Base-by-base conservation (phyloP, 1,284 basidiomycete species). In the Pseudozyma thailandica region DNA sequence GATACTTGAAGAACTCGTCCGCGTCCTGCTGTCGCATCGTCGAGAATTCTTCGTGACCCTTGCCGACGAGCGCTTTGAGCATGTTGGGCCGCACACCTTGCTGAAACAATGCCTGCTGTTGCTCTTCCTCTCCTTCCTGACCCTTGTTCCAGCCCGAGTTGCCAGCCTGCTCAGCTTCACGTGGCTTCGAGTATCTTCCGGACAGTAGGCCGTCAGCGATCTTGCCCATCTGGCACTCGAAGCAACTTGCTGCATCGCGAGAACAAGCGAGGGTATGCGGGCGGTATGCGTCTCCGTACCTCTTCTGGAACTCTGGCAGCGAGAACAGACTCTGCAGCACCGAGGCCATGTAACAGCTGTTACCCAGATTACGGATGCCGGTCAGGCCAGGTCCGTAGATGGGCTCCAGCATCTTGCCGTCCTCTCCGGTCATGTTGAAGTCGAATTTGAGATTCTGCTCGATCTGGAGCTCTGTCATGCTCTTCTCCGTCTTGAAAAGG, bases 21-120 rank as follows among this genome's bases (percentile, higher is more conserved):
- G 94, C 89, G 80, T 99, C 95, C 83, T 98, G 95, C 84, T 98
- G 94, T 42, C 89, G 88, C 94, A 98, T 98, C 18, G 94, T 98
- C 28, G 92, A 87, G 79, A 98, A 98, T 84, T 98, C 95, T 49
- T 89, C 88, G 79, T 98, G 95, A 0, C 93, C 93, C 76, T 91
- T 92, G 3, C 95, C 95, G 33, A 98, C 88, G 15, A 98, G 87
- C 1, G 89, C 85, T 84, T 98, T 98, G 86, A 98, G 94, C 79
- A 89, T 89, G 2, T 86, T 86, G 0, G 95, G 96, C 35, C 88
- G 88, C 50, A 98, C 85, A 0, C 95, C 95, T 26, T 88, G 89
- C 81, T 98, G 94, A 86, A 95, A 97, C 6, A 69, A 31, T 4
- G 70, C 68, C 39, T 63, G 48, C 47, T 56, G 38, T 20, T 58